A percentile compares a stretch with the other conserved stretches of the same genome.
Evolutionary conservation across 345 rosid genomes (phyloP).

Genomic region (Syzygium jambos): DNA sequence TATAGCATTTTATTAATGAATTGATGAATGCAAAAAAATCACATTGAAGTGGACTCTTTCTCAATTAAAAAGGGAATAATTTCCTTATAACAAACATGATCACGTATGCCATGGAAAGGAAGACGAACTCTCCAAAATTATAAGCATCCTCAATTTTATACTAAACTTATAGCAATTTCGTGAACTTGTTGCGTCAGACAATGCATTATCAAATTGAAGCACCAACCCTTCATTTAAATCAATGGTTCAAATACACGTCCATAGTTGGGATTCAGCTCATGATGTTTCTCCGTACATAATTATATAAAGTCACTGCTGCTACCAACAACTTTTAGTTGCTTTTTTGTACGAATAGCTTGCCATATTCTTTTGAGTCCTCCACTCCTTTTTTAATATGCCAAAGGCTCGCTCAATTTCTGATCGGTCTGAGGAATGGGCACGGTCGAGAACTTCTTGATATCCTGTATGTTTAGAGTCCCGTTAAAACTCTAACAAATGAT

Average conservation of each 20-base stretch:
- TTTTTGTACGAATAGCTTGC: accelerated
- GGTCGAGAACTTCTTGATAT: not conserved
- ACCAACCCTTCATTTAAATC: not conserved
- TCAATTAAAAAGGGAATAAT: not conserved
- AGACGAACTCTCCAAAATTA: not conserved
- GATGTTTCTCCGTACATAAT: not conserved
- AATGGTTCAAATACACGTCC: not conserved
- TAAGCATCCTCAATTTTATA: not conserved
- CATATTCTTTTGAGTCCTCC: not conserved
- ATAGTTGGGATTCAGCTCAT: not conserved
- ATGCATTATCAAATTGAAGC: not conserved
- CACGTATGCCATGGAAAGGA: not conserved
- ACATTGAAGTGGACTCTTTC: not conserved
- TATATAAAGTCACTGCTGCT: not conserved
- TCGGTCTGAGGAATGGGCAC: not conserved
- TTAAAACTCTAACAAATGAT: not conserved
- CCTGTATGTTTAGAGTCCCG: not conserved
- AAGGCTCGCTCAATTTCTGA: not conserved
- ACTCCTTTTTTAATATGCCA: not conserved
- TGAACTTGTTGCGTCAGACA: not conserved
- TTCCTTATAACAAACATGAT: not conserved
- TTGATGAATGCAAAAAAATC: not conserved
- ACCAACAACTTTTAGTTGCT: not conserved
- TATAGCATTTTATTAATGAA: not conserved
- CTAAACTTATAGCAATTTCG: not conserved